Evolutionary conservation across 306 rosid species (phyloP), one percentile per base, ranked within the genome.

Genomic region (Prinsepia uniflora): DNA sequence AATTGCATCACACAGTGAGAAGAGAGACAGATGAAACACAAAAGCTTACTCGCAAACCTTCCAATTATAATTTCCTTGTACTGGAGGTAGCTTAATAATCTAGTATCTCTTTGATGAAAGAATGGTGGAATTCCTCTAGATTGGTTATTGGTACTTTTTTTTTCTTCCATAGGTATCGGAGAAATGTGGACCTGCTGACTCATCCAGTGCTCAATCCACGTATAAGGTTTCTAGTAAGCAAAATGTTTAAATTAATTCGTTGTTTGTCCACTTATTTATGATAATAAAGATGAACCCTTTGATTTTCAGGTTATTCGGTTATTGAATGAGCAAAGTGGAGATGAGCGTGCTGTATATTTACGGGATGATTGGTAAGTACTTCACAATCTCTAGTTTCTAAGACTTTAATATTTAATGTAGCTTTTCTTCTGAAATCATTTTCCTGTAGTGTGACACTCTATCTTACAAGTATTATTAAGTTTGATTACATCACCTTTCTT

Each of bases 241-340:
- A 72, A 44, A 44, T 70, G 64, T 62, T 50, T 66, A 49, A 57
- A 70, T 44, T 72, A 61, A 46, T 46, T 71, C 58, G 50, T 70
- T 13, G 19, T 67, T 60, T 76, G n/a, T 52, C 45, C 52, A 47
- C 63, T 78, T 67, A 74, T 12, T 43, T 13, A 57, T 46, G 76
- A 54, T 69, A 67, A 54, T 76, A 67, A 69, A 76, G 52, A 68
- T 79, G 70, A 78, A 42, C 17, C 55, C 11, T 73, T 44, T 80
- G 66, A 65, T 81, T 78, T 81, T 68, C 79, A 93, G 98, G 90
- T 90, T 84, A 97, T 93, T 68, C 94, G 96, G 44, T 73, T 93
- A 82, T 83, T 90, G 74, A 82, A 89, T 75, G 98, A 93, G 84
- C 81, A 79, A 61, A 84, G 73, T 18, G 98, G 97, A 70, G 92